phyloP scores from a whole-genome alignment of 2,329 filamentous ascomycete genomes.

The Elsinoe perseae region DNA sequence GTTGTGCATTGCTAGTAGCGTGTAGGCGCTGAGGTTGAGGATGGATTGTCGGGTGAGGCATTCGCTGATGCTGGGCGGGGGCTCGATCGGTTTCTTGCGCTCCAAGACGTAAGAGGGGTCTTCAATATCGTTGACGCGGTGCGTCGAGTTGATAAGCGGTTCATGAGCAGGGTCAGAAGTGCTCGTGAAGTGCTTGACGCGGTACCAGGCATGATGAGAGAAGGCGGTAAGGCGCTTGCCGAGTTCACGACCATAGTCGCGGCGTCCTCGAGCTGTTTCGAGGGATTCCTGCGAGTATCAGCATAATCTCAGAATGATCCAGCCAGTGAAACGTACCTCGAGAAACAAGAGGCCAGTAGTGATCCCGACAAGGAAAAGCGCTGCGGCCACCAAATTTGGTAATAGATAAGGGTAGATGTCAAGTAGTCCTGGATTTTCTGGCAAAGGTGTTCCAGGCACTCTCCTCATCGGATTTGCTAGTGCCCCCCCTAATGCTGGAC shows the following conservation, averaged over 20 bases:
- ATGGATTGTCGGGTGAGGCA: slow-evolving; percentile 68
- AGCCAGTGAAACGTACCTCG: slow-evolving; percentile 40
- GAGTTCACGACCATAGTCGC: slow-evolving; percentile 68
- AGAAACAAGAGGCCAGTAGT: slow-evolving; percentile 70
- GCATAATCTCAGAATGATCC: background rate
- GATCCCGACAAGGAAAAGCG: slow-evolving; percentile 72
- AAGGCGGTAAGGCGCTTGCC: slow-evolving; percentile 55
- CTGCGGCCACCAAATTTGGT: slow-evolving; percentile 70
- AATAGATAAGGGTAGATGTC: slow-evolving; percentile 72
- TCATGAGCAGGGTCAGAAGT: slow-evolving; percentile 16
- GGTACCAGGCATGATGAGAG: slow-evolving; percentile 18
- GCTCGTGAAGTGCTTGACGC: slow-evolving; percentile 19
- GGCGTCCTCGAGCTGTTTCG: slow-evolving; percentile 57
- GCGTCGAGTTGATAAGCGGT: slow-evolving; percentile 16
- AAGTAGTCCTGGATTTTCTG: slow-evolving; percentile 53
- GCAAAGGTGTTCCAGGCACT: slow-evolving; percentile 58
- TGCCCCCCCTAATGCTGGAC: slow-evolving; percentile 78
- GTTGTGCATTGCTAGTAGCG: slow-evolving; percentile 70
- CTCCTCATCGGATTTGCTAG: slow-evolving; percentile 73
- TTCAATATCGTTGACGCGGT: slow-evolving; percentile 15
- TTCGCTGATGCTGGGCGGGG: slow-evolving; percentile 45
- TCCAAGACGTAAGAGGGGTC: background rate
- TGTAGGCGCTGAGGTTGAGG: slow-evolving; percentile 70
- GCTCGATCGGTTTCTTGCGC: slow-evolving; percentile 21
- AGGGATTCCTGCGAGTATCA: slow-evolving; percentile 60